Evolutionary conservation across 1,139 yeast genomes (phyloP).

Genomic region (Lodderomyces elongisporus): DNA sequence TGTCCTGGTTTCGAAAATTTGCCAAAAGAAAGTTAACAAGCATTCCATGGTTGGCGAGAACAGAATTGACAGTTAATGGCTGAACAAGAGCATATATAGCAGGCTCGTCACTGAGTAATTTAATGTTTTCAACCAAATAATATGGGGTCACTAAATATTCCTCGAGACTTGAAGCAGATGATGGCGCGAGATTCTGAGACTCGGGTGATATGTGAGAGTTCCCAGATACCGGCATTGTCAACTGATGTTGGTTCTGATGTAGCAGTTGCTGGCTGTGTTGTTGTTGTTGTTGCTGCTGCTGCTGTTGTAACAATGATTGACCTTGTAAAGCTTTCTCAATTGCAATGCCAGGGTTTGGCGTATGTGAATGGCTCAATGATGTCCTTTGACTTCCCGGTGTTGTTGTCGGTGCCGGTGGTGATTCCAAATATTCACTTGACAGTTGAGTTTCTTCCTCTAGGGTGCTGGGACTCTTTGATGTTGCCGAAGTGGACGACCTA

Average conservation of each 20-base stretch:
- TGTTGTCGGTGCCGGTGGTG: constrained; percentile 2
- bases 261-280: not conserved
- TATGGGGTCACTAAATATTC: constrained; percentile 16
- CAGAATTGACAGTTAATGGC: constrained; percentile 29
- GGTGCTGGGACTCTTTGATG: constrained; percentile 9
- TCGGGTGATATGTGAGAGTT: too few relatives aligned
- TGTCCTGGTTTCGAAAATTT: constrained; percentile 16
- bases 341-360: not conserved
- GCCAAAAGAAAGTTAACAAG: constrained; percentile 22
- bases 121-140: constrained; percentile 20
- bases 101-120: constrained; percentile 20
- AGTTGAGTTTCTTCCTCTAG: constrained; percentile 5
- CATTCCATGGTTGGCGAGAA: constrained; percentile 21
- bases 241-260: not conserved
- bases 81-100: constrained; percentile 19
- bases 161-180: constrained; percentile 8
- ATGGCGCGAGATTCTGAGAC: not conserved
- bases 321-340: not conserved
- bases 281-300: not conserved
- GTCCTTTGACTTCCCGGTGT: constrained; percentile 3
- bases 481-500: constrained; percentile 3
- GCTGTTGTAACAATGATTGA: not conserved
- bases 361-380: constrained; percentile 1
- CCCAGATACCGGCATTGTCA: not conserved
- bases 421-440: not conserved